Percentiles rank a stretch among this genome's conserved stretches.
These are phyloP conservation scores for Phoma herbarum DNA, from an alignment of 2,329 filamentous ascomycete genomes.

Conservation along the genomic window DNA sequence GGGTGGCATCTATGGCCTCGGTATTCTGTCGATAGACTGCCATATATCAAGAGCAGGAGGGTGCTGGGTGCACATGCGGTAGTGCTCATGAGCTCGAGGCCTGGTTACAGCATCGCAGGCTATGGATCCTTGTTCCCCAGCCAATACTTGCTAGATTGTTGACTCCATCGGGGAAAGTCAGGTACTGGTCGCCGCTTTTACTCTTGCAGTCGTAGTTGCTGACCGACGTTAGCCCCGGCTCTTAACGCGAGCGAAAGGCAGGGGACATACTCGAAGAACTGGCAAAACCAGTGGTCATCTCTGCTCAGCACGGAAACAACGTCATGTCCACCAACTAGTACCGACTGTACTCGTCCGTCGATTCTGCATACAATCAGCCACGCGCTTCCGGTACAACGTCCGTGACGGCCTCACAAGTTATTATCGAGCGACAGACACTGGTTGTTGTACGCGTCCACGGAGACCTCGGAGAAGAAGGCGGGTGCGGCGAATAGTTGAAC, in stretches of 20 bases:
- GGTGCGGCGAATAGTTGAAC: slow-evolving; percentile 47
- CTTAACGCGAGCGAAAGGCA: too few relatives aligned
- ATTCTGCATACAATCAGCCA: slow-evolving; percentile 33
- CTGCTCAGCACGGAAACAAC: slow-evolving; percentile 35
- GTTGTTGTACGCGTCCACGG: slow-evolving; percentile 43
- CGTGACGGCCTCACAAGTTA: slow-evolving; percentile 36
- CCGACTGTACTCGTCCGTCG: slow-evolving; percentile 44
- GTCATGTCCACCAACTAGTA: slow-evolving; percentile 45
- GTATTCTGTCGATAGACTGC: neutral
- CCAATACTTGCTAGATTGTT: slow-evolving; percentile 44
- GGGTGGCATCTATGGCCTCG: neutral
- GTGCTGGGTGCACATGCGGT: neutral
- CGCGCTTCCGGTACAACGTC: neutral
- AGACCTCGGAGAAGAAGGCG: slow-evolving; percentile 44
- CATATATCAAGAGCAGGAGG: neutral
- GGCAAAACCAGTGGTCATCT: slow-evolving; percentile 46
- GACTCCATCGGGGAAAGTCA: slow-evolving; percentile 41
- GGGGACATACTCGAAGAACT: slow-evolving; percentile 45
- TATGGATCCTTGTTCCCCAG: slow-evolving; percentile 42
- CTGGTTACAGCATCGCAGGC: slow-evolving; percentile 39
- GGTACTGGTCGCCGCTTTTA: slow-evolving; percentile 26
- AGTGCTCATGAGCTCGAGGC: slow-evolving; percentile 7
- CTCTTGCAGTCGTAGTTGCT: slow-evolving; percentile 47
- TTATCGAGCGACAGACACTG: slow-evolving; percentile 45
- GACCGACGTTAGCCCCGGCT: slow-evolving; percentile 13